These are phyloP conservation scores for Phytopythium ostracodes DNA, from an alignment of 352 stramenopile genomes.

Conservation along the genomic window DNA sequence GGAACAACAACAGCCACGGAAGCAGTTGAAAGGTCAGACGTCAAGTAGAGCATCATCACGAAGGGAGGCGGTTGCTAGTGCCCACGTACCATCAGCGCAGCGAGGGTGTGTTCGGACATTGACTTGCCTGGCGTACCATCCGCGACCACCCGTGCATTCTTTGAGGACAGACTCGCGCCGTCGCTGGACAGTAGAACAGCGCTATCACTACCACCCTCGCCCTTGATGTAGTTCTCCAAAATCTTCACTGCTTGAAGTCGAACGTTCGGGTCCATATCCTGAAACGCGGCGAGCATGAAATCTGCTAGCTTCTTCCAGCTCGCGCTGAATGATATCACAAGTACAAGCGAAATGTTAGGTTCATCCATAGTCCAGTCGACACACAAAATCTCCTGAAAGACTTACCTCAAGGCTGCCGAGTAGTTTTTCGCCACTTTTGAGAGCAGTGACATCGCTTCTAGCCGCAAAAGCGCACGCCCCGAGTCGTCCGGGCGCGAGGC, in stretches of 20 bases:
- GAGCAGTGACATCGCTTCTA: constrained; percentile 82
- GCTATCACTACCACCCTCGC: constrained; percentile 23
- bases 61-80: background rate
- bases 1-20: background rate
- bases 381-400: background rate
- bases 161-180: background rate
- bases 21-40: background rate
- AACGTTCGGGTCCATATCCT: constrained; percentile 83
- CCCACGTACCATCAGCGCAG: background rate
- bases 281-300: constrained; percentile 80
- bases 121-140: background rate
- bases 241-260: constrained; percentile 86
- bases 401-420: constrained; percentile 49
- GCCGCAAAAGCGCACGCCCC: constrained; percentile 43
- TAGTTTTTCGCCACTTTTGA: constrained; percentile 87
- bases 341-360: background rate
- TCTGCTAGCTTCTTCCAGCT: constrained; percentile 64
- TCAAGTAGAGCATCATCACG: background rate
- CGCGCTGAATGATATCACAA: constrained; percentile 12
- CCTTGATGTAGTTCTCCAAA: constrained; percentile 87
- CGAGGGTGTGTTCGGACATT: background rate
- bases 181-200: background rate
- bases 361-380: background rate
- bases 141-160: background rate
- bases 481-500: constrained; percentile 59